Conservation (phyloP, 352 stramenopile genomes). For the Peronospora destructor region DNA sequence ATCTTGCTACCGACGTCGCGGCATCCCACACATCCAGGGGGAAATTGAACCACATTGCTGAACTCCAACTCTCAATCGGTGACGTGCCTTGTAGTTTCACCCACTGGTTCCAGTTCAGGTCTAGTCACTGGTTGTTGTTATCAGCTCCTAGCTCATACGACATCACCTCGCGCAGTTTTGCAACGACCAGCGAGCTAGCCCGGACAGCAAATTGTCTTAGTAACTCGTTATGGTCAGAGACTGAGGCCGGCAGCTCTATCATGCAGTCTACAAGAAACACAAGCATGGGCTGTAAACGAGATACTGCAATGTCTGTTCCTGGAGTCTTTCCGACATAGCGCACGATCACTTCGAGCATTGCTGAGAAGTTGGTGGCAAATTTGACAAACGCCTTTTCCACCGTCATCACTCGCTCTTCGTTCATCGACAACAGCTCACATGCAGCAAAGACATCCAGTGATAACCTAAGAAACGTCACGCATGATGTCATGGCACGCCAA, state of each 20-base stretch:
- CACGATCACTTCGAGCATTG: slow-evolving; percentile 10
- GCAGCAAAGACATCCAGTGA: slow-evolving; percentile 16
- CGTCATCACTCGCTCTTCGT: slow-evolving; percentile 3
- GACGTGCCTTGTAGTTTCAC: too few species aligned
- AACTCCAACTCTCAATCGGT: too few species aligned
- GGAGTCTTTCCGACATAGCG: background rate
- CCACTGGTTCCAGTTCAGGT: too few species aligned
- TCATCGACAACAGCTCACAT: slow-evolving; percentile 13
- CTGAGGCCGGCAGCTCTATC: background rate
- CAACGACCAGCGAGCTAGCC: slow-evolving; percentile 4
- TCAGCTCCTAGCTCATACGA: background rate
- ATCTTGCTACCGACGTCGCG: too few species aligned
- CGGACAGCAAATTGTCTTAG: slow-evolving; percentile 9
- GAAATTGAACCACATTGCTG: too few species aligned
- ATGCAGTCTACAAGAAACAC: slow-evolving; percentile 15
- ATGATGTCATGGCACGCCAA: slow-evolving; percentile 26
- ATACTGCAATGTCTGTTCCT: background rate
- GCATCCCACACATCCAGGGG: too few species aligned
- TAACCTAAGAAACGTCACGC: slow-evolving; percentile 15
- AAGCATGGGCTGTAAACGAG: slow-evolving; percentile 16
- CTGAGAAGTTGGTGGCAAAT: slow-evolving; percentile 5
- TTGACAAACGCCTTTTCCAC: slow-evolving; percentile 8
- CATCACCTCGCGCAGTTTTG: slow-evolving; percentile 7
- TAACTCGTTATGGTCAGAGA: background rate
- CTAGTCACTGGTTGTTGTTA: background rate